A percentile compares a stretch with the other conserved stretches of the same genome.
These are phyloP conservation scores for Jamesozyma lodderae DNA, from an alignment of 805 yeast genomes.

Conservation along the genomic window DNA sequence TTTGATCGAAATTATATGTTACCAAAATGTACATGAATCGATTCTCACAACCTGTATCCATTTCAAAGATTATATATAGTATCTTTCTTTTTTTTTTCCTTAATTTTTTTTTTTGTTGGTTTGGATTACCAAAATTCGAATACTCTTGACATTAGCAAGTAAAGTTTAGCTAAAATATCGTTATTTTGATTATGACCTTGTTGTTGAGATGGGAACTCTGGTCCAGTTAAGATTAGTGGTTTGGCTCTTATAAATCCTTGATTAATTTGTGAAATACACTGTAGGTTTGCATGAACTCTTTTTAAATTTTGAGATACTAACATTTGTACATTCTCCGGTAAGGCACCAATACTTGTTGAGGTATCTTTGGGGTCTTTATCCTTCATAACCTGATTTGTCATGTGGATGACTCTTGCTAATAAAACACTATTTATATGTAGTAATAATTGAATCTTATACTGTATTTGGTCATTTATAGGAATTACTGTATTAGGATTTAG, in stretches of 20 bases:
- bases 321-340: conserved; percentile 22
- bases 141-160: conserved; percentile 25
- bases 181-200: conserved; percentile 18
- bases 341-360: conserved; percentile 6
- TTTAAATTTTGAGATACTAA: conserved; percentile 25
- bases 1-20: too few species aligned
- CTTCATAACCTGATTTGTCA: conserved; percentile 11
- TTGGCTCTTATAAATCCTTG: conserved; percentile 22
- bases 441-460: conserved; percentile 29
- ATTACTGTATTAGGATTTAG: conserved; percentile 7
- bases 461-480: conserved; percentile 21
- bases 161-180: conserved; percentile 27
- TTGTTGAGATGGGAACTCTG: conserved; percentile 1
- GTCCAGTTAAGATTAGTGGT: conserved; percentile 23
- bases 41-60: too few species aligned
- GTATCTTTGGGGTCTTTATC: background rate
- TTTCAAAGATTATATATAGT: too few species aligned
- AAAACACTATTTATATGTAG: conserved; percentile 29
- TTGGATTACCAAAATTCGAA: conserved; percentile 29
- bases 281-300: conserved; percentile 30
- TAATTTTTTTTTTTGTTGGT: too few species aligned
- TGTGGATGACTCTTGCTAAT: conserved; percentile 20
- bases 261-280: conserved; percentile 30
- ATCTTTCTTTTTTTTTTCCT: too few species aligned
- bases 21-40: too few species aligned